Evolutionary conservation across 169 alveolate genomes (phyloP).

Genomic region (Ichthyophthirius multifiliis): DNA sequence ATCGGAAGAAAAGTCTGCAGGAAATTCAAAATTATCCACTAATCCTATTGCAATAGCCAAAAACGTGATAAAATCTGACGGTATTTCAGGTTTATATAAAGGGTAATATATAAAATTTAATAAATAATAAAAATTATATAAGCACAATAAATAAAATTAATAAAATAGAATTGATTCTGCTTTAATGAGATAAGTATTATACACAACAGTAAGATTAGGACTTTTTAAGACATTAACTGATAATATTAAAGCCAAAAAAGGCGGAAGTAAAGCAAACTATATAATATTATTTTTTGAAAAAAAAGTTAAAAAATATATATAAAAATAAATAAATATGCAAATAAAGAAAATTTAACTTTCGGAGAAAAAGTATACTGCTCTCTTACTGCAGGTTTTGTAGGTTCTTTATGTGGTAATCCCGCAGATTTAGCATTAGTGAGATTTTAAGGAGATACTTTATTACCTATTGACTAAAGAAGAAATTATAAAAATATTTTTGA

Average conservation of each 20-base stretch:
- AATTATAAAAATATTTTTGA: constrained; percentile 83
- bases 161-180: constrained; percentile 90
- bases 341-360: constrained; percentile 69
- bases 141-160: constrained; percentile 52
- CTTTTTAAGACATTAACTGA: constrained; percentile 89
- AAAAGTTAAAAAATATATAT: too few species aligned
- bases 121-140: constrained; percentile 74
- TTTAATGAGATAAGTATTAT: constrained; percentile 89
- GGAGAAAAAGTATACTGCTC: constrained; percentile 89
- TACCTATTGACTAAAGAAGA: constrained; percentile 92
- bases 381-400: constrained; percentile 93
- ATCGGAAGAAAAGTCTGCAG: constrained; percentile 77
- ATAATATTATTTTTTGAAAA: too few species aligned
- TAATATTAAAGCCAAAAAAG: constrained; percentile 52
- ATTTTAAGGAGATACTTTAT: constrained; percentile 87
- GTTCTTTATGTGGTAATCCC: constrained; percentile 95
- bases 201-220: constrained; percentile 96
- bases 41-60: constrained; percentile 68
- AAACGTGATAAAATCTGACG: constrained; percentile 50
- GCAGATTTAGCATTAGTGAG: constrained; percentile 95
- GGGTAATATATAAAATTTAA: constrained; percentile 36
- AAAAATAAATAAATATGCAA: not conserved
- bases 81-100: constrained; percentile 31
- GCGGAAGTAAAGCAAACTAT: constrained; percentile 6
- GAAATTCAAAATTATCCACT: not conserved